phyloP scores from a whole-genome alignment of 495 filamentous ascomycete genomes.

The Hypoxylon perforatum region DNA sequence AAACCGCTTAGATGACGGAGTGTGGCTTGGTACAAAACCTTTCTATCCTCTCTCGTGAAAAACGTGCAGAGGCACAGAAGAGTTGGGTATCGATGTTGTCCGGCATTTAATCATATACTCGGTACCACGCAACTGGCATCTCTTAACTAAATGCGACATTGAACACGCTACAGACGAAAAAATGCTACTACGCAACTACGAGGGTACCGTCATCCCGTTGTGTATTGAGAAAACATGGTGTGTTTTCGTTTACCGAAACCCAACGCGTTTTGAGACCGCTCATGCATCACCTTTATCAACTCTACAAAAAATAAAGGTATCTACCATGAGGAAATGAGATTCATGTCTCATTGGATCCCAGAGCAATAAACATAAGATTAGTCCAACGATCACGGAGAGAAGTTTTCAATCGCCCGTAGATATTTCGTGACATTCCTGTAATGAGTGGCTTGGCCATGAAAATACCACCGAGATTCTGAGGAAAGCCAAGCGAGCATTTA shows the following conservation, averaged over 20 bases:
- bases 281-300: constrained; percentile 11
- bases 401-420: no score
- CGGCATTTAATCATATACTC: neutral
- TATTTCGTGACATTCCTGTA: no score
- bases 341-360: constrained; percentile 8
- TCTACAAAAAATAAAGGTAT: neutral
- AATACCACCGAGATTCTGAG: no score
- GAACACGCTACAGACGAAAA: neutral
- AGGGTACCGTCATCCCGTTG: constrained; percentile 14
- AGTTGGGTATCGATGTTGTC: neutral
- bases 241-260: constrained; percentile 15
- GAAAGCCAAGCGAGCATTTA: no score
- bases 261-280: neutral
- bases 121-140: constrained; percentile 5
- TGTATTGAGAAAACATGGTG: neutral
- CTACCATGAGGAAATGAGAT: neutral
- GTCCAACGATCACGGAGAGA: no score
- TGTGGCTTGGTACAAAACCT: no score
- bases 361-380: no score
- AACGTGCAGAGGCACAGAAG: neutral
- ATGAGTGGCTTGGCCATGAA: no score
- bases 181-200: constrained; percentile 3
- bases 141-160: neutral
- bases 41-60: neutral
- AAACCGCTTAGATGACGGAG: no score